Conservation (phyloP, 2,329 filamentous ascomycete species). For the Aquanectria penicillioides region DNA sequence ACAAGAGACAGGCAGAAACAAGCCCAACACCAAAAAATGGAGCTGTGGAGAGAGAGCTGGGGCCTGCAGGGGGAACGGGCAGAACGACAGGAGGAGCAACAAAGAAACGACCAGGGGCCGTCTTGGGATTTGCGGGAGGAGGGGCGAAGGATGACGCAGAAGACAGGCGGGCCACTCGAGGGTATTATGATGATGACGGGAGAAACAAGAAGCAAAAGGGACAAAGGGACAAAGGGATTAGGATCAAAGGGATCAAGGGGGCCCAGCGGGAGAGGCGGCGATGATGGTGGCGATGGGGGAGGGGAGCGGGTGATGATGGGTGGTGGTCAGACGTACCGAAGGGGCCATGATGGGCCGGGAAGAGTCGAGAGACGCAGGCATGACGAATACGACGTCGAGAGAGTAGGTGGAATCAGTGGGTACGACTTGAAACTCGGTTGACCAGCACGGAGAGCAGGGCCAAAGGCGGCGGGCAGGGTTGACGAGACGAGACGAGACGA, state of each 20-base stretch:
- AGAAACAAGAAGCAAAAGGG: too few species aligned
- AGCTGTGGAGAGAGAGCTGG: not conserved
- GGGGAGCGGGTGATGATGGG: constrained; percentile 19
- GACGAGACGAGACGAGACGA: constrained; percentile 14
- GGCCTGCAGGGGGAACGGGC: not conserved
- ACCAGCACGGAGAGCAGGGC: constrained; percentile 4
- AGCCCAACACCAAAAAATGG: not conserved
- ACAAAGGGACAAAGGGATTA: too few species aligned
- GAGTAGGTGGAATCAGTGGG: constrained; percentile 18
- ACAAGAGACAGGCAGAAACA: constrained; percentile 3
- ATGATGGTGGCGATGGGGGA: not conserved
- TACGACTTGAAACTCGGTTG: constrained; percentile 24
- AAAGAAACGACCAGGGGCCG: constrained; percentile 19
- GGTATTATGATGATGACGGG: too few species aligned
- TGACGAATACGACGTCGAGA: constrained; percentile 44
- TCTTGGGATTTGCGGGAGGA: too few species aligned
- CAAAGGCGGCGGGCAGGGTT: not conserved
- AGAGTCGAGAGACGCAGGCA: constrained; percentile 69
- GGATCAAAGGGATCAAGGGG: not conserved
- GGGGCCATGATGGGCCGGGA: constrained; percentile 71
- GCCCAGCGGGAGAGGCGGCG: not conserved
- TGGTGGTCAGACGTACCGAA: constrained; percentile 60
- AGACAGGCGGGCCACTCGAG: too few species aligned
- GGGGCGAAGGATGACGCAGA: too few species aligned
- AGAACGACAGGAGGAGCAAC: constrained; percentile 1